Base-by-base conservation (phyloP, 257 asterid genomes). In the Linaria vulgaris region DNA sequence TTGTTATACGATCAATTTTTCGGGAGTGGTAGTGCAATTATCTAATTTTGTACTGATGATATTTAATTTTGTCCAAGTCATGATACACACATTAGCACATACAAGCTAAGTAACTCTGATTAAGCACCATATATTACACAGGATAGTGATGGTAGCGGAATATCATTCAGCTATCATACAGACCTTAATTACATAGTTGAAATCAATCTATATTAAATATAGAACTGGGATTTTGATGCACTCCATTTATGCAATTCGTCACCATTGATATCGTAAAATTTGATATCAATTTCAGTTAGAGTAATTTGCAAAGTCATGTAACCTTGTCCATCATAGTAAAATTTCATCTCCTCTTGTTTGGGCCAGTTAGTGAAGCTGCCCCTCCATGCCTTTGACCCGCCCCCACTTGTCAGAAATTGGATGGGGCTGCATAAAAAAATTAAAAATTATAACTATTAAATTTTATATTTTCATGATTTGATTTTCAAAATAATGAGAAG, bases 261-360 rank as follows among this genome's bases (percentile, higher is more conserved):
- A 21, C 88, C 88, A 46, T 24, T 56, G 39, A 79, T 69, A 64
- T 82, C 88, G 44, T 63, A 79, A 51, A 74, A 76, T 11, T 59
- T 59, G 34, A 82, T 46, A 5, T 56, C 64, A 31, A 72, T 73
- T 31, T 79, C 71, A 39, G 13, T 41, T 46, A 44, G 44, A 31
- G 69, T 74, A 13, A 88, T 64, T 50, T 74, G 63, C 75, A 79
- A 3, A 0, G 73, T 66, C 79, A 79, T 76, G 63, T 75, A 79
- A n/a, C 81, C 84, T 69, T 79, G 84, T 1, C 84, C 84, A 45
- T 79, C 84, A 31, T 79, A 72, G 25, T 76, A 79, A 17, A 75
- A 79, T 7, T 62, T 72, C 75, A 72, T 65, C 41, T 79, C 81
- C 46, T 72, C 60, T 13, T 59, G 14, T 0, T 60, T 56, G 9